Conservation (phyloP, 2,329 filamentous ascomycete genomes). For the Monosporascus sp. region DNA sequence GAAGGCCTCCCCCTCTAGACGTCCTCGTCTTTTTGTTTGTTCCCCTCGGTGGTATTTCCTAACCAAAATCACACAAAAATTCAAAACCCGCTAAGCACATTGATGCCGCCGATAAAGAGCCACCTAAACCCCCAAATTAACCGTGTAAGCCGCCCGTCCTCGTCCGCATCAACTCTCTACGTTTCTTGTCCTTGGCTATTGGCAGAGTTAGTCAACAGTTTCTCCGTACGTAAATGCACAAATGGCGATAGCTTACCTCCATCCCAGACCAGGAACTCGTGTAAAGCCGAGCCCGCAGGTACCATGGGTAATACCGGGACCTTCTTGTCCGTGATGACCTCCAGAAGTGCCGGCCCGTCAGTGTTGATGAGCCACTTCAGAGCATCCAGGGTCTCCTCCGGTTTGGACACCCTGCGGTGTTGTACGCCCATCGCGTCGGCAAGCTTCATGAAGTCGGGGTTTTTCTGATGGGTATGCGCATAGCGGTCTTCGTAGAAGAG, state of each 20-base stretch:
- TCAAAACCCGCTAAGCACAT: too few relatives aligned
- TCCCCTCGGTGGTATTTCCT: not conserved
- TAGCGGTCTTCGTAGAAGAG: slow-evolving; percentile 95
- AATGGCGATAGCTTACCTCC: slow-evolving; percentile 49
- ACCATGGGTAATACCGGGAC: slow-evolving; percentile 98
- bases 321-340: slow-evolving; percentile 88
- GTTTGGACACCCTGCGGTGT: slow-evolving; percentile 64
- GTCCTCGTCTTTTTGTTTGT: not conserved
- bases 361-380: slow-evolving; percentile 85
- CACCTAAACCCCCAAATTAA: slow-evolving; percentile 8
- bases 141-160: slow-evolving; percentile 51
- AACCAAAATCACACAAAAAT: not conserved
- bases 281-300: slow-evolving; percentile 76
- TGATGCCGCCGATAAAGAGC: not conserved
- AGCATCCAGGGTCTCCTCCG: slow-evolving; percentile 70
- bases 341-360: slow-evolving; percentile 87
- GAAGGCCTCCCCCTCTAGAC: too few relatives aligned
- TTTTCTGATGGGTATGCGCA: slow-evolving; percentile 87
- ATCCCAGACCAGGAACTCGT: slow-evolving; percentile 91
- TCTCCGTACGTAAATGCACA: slow-evolving; percentile 6
- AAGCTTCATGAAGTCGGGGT: slow-evolving; percentile 94
- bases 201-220: slow-evolving; percentile 29
- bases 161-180: slow-evolving; percentile 62
- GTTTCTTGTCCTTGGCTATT: slow-evolving; percentile 62
- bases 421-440: slow-evolving; percentile 87